These are phyloP conservation scores for Madurella fahalii DNA, from an alignment of 2,329 filamentous ascomycete genomes.

Conservation along the genomic window DNA sequence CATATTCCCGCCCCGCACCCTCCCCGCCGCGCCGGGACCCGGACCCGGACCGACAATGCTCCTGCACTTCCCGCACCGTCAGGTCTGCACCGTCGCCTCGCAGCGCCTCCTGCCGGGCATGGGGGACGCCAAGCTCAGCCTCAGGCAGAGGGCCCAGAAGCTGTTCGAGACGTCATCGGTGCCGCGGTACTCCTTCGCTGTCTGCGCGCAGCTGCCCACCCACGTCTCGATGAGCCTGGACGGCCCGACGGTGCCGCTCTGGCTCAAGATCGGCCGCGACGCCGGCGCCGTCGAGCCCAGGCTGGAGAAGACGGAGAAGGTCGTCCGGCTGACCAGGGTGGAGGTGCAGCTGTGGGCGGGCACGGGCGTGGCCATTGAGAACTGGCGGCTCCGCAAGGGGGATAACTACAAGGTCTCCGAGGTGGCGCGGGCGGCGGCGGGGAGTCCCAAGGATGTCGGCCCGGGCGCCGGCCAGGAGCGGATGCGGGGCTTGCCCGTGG, in stretches of 20 bases:
- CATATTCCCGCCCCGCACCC: background rate
- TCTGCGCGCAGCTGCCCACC: constrained; percentile 1
- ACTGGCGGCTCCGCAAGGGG: too few species aligned
- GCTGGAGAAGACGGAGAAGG: too few species aligned
- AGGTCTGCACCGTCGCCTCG: background rate
- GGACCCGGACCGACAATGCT: background rate
- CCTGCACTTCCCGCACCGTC: background rate
- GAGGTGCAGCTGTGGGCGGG: too few species aligned
- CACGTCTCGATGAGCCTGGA: background rate
- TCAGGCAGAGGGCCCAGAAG: constrained; percentile 6
- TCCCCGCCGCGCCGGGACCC: background rate
- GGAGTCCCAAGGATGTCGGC: too few species aligned
- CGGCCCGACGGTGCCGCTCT: too few species aligned
- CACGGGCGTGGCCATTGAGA: too few species aligned
- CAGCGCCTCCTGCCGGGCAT: constrained; percentile 11
- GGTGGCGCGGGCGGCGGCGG: too few species aligned
- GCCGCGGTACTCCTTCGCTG: constrained; percentile 3
- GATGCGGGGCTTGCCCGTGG: background rate
- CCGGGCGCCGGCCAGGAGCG: too few species aligned
- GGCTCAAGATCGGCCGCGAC: too few species aligned
- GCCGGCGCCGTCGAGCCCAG: too few species aligned
- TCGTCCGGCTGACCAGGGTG: too few species aligned
- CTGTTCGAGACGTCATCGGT: constrained; percentile 6
- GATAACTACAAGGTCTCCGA: too few species aligned
- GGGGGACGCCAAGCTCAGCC: constrained; percentile 3